phyloP scores from a whole-genome alignment of 2,329 filamentous ascomycete species.

The Madurella fahalii region DNA sequence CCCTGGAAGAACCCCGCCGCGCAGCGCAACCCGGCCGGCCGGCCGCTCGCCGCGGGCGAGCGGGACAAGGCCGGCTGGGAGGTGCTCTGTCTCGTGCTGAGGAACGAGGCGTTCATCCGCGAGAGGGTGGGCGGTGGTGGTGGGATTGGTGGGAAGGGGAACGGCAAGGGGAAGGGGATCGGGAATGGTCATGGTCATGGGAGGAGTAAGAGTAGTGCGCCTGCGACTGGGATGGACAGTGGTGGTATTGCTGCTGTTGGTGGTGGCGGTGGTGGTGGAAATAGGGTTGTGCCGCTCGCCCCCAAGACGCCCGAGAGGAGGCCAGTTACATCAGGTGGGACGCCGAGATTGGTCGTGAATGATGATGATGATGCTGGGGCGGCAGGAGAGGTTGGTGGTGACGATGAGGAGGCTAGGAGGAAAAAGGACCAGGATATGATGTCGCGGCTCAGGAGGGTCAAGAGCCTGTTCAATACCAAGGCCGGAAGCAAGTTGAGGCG shows the following conservation, averaged over 20 bases:
- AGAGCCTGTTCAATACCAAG: conserved; percentile 67
- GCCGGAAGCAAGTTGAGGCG: conserved; percentile 48
- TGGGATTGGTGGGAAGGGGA: neutral
- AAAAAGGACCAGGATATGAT: conserved; percentile 68
- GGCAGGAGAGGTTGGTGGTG: conserved; percentile 44
- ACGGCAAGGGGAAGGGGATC: neutral
- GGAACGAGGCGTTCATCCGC: conserved; percentile 56
- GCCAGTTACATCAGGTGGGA: conserved; percentile 20
- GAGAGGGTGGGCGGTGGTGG: conserved; percentile 28
- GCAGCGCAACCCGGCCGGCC: conserved; percentile 49
- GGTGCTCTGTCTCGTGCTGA: conserved; percentile 49
- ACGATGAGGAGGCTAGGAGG: conserved; percentile 47
- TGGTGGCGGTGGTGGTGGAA: neutral
- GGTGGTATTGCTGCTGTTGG: neutral
- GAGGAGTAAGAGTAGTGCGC: conserved; percentile 27
- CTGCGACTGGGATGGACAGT: conserved; percentile 6
- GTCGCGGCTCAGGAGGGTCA: conserved; percentile 66
- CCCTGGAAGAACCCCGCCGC: conserved; percentile 67
- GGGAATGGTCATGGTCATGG: conserved; percentile 23
- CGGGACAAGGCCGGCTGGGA: conserved; percentile 51
- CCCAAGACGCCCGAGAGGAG: conserved; percentile 20
- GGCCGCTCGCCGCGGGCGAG: conserved; percentile 19
- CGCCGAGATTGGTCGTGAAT: conserved; percentile 12
- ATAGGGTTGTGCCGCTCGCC: neutral
- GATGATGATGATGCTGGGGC: conserved; percentile 15